phyloP scores from a whole-genome alignment of 208 protist genomes.

The Trypanosoma vivax region DNA sequence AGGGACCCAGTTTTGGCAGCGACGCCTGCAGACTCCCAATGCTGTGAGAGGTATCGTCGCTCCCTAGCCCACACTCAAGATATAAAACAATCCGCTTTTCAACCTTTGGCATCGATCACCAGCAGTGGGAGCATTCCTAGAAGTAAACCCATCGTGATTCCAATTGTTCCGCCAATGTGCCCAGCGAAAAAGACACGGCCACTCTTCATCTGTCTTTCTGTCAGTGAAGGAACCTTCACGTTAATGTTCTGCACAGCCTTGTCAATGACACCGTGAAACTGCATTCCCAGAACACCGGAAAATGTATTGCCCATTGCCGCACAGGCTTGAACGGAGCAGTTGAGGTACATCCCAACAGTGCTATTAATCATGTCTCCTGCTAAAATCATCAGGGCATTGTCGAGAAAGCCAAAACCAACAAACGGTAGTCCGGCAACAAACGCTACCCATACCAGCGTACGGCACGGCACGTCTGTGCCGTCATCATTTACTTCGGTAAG shows the following conservation, averaged over 20 bases:
- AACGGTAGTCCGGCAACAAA: constrained; percentile 82
- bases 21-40: constrained; percentile 54
- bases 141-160: constrained; percentile 80
- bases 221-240: constrained; percentile 63
- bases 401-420: constrained; percentile 89
- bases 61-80: constrained; percentile 75
- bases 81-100: constrained; percentile 72
- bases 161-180: constrained; percentile 82
- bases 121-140: constrained; percentile 85
- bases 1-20: constrained; percentile 50
- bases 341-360: constrained; percentile 80
- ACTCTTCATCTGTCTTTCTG: constrained; percentile 79
- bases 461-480: constrained; percentile 34
- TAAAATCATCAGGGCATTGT: constrained; percentile 89
- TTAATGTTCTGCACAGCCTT: constrained; percentile 76
- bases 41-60: too few relatives aligned
- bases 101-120: constrained; percentile 57
- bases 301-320: constrained; percentile 89
- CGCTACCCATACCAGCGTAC: constrained; percentile 60
- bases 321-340: constrained; percentile 86
- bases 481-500: constrained; percentile 13
- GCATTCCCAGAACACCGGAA: constrained; percentile 86
- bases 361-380: constrained; percentile 86
- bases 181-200: constrained; percentile 79
- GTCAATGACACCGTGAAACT: constrained; percentile 87